Conservation (phyloP, 1,284 basidiomycete species). For the Malassezia japonica region DNA sequence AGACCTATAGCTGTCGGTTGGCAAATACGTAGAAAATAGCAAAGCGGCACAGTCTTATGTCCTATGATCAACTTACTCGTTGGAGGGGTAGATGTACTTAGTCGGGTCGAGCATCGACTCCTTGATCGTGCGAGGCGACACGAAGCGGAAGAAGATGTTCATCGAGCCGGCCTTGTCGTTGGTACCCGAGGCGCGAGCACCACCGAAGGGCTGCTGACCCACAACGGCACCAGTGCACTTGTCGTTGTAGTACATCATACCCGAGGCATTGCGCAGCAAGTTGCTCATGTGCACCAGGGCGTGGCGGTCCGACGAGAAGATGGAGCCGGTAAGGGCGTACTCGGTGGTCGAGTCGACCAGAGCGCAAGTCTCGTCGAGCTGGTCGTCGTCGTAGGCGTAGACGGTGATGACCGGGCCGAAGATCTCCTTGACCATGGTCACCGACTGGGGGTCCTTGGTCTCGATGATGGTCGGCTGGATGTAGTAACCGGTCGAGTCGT, state of each 20-base stretch:
- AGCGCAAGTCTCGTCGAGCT: slow-evolving; percentile 74
- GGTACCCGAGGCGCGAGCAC: slow-evolving; percentile 81
- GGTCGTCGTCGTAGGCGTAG: slow-evolving; percentile 49
- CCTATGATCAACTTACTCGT: slow-evolving; percentile 28
- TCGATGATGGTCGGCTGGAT: slow-evolving; percentile 89
- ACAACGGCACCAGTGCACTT: slow-evolving; percentile 71
- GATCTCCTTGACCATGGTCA: slow-evolving; percentile 91
- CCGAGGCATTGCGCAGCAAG: slow-evolving; percentile 43
- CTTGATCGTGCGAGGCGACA: slow-evolving; percentile 82
- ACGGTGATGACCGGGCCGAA: slow-evolving; percentile 94
- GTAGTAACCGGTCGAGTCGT: slow-evolving; percentile 87
- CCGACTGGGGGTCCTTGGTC: slow-evolving; percentile 77
- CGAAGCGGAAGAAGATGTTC: slow-evolving; percentile 55
- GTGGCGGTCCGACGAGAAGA: slow-evolving; percentile 45
- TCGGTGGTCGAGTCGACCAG: slow-evolving; percentile 76
- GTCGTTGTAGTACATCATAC: slow-evolving; percentile 50
- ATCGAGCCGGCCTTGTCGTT: slow-evolving; percentile 96
- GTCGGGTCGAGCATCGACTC: slow-evolving; percentile 57
- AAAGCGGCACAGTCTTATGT: too few relatives aligned
- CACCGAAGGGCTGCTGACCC: slow-evolving; percentile 87
- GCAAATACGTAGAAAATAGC: too few relatives aligned
- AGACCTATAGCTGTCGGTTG: not conserved
- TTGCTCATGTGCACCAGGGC: slow-evolving; percentile 41
- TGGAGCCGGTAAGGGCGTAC: slow-evolving; percentile 61
- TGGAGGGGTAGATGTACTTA: slow-evolving; percentile 40